Conservation (phyloP, 1,284 basidiomycete genomes). For the Fistulina hepatica region DNA sequence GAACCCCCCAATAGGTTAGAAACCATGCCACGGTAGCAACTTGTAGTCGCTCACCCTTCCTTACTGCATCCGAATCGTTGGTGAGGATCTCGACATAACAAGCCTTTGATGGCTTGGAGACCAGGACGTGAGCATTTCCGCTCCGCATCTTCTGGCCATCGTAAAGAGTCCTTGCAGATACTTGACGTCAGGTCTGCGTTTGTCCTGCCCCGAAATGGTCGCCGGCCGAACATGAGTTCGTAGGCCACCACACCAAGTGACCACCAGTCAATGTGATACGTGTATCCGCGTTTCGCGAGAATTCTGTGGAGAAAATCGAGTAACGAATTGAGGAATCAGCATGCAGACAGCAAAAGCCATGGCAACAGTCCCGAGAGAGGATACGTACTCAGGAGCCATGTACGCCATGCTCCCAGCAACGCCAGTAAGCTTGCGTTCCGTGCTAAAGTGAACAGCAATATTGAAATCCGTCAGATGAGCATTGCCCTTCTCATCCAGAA, state of each 20-base stretch:
- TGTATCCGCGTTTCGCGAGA: conserved; percentile 74
- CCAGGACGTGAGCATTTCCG: conserved; percentile 58
- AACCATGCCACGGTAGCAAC: neutral
- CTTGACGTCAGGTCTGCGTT: conserved; percentile 84
- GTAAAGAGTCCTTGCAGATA: conserved; percentile 67
- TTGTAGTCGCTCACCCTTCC: conserved; percentile 23
- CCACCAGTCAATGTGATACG: conserved; percentile 94
- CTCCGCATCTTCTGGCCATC: conserved; percentile 71
- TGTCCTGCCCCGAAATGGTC: conserved; percentile 87
- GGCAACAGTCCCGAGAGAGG: neutral
- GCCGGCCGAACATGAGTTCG: conserved; percentile 83
- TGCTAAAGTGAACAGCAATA: conserved; percentile 88
- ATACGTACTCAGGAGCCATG: conserved; percentile 80
- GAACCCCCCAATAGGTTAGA: conserved; percentile 32
- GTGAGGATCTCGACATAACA: conserved; percentile 77
- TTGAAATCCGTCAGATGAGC: conserved; percentile 98
- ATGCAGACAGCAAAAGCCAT: no score
- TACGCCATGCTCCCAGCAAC: conserved; percentile 99
- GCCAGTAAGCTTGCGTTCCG: conserved; percentile 81
- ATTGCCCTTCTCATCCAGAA: conserved; percentile 91
- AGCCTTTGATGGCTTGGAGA: conserved; percentile 53
- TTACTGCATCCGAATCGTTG: conserved; percentile 81
- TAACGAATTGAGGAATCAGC: no score
- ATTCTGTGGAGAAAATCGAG: conserved; percentile 35
- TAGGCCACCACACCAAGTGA: conserved; percentile 88